phyloP scores from a whole-genome alignment of 257 asterid genomes.

The Nicotiana noctiflora region DNA sequence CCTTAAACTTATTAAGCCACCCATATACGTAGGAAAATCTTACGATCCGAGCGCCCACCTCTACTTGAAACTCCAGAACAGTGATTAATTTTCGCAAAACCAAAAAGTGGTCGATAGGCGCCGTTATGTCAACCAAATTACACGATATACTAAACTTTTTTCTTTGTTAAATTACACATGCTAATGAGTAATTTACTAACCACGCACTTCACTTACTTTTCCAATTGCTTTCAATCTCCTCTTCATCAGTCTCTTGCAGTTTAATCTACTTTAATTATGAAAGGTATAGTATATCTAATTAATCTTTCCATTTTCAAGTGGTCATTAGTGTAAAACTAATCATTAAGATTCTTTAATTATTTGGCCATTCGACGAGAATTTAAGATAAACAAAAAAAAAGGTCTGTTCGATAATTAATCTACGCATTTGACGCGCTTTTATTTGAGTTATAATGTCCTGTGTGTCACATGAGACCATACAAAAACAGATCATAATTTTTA shows the following conservation, averaged over 20 bases:
- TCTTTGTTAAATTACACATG: not conserved
- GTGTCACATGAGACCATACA: not conserved
- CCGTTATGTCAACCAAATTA: no score
- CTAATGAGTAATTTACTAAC: not conserved
- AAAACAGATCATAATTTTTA: not conserved
- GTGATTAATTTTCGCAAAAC: no score
- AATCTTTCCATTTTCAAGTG: not conserved
- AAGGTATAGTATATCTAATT: not conserved
- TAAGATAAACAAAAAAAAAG: not conserved
- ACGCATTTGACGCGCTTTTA: not conserved
- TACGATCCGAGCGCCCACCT: no score
- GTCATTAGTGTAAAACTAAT: not conserved
- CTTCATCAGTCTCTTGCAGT: constrained; percentile 1
- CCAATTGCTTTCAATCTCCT: not conserved
- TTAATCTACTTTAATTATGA: not conserved
- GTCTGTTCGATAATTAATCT: not conserved
- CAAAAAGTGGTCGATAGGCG: no score
- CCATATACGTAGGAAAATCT: no score
- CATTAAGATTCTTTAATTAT: constrained; percentile 9
- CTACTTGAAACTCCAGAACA: no score
- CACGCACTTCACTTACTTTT: not conserved
- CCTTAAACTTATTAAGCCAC: no score
- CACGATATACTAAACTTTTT: not conserved
- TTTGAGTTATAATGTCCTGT: not conserved
- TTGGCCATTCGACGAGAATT: not conserved